A percentile compares a stretch with the other conserved stretches of the same genome.
These are phyloP conservation scores for Trametes pubescens DNA, from an alignment of 1,284 basidiomycete genomes.

Conservation along the genomic window DNA sequence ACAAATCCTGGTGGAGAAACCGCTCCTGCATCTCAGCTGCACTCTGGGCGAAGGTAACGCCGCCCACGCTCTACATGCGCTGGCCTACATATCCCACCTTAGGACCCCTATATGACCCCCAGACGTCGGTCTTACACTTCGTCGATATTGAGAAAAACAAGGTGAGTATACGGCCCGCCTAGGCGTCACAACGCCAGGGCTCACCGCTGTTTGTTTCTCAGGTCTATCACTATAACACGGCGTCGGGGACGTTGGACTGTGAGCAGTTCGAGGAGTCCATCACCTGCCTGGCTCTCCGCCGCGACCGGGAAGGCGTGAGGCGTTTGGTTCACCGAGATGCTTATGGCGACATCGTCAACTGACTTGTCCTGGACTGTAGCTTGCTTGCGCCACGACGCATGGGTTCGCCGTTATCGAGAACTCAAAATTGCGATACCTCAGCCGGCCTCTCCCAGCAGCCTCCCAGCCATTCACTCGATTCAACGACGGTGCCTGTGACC, in stretches of 20 bases:
- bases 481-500: constrained; percentile 76
- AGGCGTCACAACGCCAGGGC: background rate
- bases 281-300: constrained; percentile 61
- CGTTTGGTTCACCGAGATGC: background rate
- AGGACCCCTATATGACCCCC: constrained; percentile 70
- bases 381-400: constrained; percentile 61
- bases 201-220: constrained; percentile 35
- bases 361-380: constrained; percentile 42
- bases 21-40: constrained; percentile 65
- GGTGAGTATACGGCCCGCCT: constrained; percentile 42
- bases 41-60: constrained; percentile 68
- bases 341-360: constrained; percentile 13
- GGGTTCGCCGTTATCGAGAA: constrained; percentile 61
- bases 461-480: constrained; percentile 60
- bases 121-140: constrained; percentile 64
- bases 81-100: background rate
- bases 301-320: constrained; percentile 54
- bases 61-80: background rate
- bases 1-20: constrained; percentile 46
- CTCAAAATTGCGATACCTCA: constrained; percentile 55
- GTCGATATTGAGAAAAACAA: constrained; percentile 70
- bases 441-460: constrained; percentile 54
- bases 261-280: constrained; percentile 61
- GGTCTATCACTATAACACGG: constrained; percentile 63
- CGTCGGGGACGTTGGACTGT: constrained; percentile 47